Conservation (phyloP, 2,329 filamentous ascomycete genomes). For the Penicillium sp. region DNA sequence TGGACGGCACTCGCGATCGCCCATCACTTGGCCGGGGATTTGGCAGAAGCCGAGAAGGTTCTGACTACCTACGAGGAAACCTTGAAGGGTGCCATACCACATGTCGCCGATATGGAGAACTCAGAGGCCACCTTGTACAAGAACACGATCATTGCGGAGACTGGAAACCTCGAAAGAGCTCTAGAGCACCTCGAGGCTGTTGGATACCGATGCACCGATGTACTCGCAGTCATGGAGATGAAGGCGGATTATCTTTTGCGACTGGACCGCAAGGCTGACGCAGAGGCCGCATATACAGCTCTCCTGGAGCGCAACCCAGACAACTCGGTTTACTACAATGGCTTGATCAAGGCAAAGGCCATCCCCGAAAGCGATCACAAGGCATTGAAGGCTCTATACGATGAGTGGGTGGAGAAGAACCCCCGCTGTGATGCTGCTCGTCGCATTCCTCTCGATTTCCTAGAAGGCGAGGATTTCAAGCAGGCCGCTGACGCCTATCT, state of each 20-base stretch:
- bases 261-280: slow-evolving; percentile 75
- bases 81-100: slow-evolving; percentile 73
- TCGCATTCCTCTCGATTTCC: slow-evolving; percentile 84
- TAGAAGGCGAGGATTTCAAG: slow-evolving; percentile 78
- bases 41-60: slow-evolving; percentile 83
- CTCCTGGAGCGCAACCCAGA: slow-evolving; percentile 87
- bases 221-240: slow-evolving; percentile 79
- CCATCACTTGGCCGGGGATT: slow-evolving; percentile 83
- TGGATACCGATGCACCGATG: slow-evolving; percentile 76
- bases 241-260: slow-evolving; percentile 80
- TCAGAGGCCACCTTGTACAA: slow-evolving; percentile 94
- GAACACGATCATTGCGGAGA: slow-evolving; percentile 89
- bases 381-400: slow-evolving; percentile 71
- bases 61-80: slow-evolving; percentile 92
- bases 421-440: slow-evolving; percentile 81
- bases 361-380: slow-evolving; percentile 62
- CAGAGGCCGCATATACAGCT: slow-evolving; percentile 74
- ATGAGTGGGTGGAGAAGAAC: slow-evolving; percentile 76
- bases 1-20: slow-evolving; percentile 98
- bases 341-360: slow-evolving; percentile 67
- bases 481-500: slow-evolving; percentile 76
- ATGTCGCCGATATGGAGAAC: slow-evolving; percentile 81
- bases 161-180: slow-evolving; percentile 77
- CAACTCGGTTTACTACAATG: slow-evolving; percentile 80
- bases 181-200: slow-evolving; percentile 80